Evolutionary conservation across 495 filamentous ascomycete genomes (phyloP), one percentile per base, ranked within the genome.

Genomic region (Talaromyces thailandensis): DNA sequence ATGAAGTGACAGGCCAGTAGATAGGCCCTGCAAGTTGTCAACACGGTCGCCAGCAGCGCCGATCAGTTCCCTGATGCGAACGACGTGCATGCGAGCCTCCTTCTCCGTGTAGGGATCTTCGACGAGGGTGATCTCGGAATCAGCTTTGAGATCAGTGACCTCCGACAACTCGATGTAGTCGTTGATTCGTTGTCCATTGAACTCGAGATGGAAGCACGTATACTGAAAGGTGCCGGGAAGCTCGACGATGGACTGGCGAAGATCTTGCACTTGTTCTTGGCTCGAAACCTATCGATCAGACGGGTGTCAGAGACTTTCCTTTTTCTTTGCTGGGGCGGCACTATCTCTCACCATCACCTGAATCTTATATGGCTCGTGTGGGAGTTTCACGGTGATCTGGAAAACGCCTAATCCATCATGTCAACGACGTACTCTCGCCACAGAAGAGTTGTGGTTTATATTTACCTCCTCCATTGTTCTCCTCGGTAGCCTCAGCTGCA

Each of bases 21-120:
- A 81, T 62, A 96, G 84, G 64, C 95, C 95, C 62, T 93, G 86
- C n/a, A 94, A 79, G 51, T 85, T 87, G 73, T 98, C 95, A 32
- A 91, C 86, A 57, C 93, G 87, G 72, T 96, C 86, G 24, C 91
- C 91, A 32, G 92, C 85, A 65, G 92, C 93, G 55, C 95, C 95
- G 62, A 99, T 89, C 55, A 99, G 79, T 66, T 99, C 95, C 64
- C 95, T 80, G 59, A 96, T 85, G 57, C 95, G 82, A 51, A 98
- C 84, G 56, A 97, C 76, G 74, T 99, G 95, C 80, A 98, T 87
- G 64, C 95, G 87, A 56, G 95, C 93, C 74, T 98, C 94, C 80
- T 96, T 98, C 78, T 98, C 95, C 25, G 91, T 99, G 73, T 99
- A 99, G 18, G 95, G 90, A 69, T 99, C 95, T 75, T 97, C 91